Evolutionary conservation across 2,329 filamentous ascomycete species (phyloP).

Genomic region (Epichloe sibirici): DNA sequence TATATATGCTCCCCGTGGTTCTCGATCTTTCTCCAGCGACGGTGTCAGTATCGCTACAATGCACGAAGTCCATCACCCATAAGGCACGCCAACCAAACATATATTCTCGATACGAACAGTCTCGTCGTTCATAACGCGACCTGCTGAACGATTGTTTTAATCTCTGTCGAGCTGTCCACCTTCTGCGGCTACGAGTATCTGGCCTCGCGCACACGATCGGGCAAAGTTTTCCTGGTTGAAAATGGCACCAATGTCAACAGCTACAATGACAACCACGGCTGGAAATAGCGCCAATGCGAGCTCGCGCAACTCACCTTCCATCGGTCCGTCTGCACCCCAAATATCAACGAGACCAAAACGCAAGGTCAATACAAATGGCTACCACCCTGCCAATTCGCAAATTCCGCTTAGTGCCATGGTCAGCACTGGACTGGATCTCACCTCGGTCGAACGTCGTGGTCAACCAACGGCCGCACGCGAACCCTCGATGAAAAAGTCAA

Average conservation of each 20-base stretch:
- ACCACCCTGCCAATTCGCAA: conserved; percentile 37
- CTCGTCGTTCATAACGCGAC: conserved; percentile 3
- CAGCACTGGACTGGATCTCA: conserved; percentile 61
- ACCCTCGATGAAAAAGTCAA: conserved; percentile 60
- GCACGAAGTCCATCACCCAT: conserved; percentile 9
- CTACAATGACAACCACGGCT: conserved; percentile 23
- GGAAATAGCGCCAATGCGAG: conserved; percentile 34
- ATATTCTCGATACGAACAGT: background rate
- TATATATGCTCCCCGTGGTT: background rate
- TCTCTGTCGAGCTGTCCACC: background rate
- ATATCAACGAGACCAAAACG: conserved; percentile 35
- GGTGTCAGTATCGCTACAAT: conserved; percentile 10
- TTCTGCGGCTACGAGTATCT: background rate
- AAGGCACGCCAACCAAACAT: conserved; percentile 5
- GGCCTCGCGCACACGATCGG: background rate
- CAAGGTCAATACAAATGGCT: conserved; percentile 42
- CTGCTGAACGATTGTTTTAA: background rate
- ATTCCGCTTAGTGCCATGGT: conserved; percentile 43
- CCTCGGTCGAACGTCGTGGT: conserved; percentile 82
- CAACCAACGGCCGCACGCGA: conserved; percentile 68
- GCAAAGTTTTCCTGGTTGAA: conserved; percentile 16
- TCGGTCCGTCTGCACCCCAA: conserved; percentile 22
- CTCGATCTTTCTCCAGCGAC: conserved; percentile 1
- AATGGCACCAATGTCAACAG: conserved; percentile 28
- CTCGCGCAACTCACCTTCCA: conserved; percentile 39